Evolutionary conservation across 495 filamentous ascomycete species (phyloP), one percentile per base, ranked within the genome.

Genomic region (Trichoderma virens): DNA sequence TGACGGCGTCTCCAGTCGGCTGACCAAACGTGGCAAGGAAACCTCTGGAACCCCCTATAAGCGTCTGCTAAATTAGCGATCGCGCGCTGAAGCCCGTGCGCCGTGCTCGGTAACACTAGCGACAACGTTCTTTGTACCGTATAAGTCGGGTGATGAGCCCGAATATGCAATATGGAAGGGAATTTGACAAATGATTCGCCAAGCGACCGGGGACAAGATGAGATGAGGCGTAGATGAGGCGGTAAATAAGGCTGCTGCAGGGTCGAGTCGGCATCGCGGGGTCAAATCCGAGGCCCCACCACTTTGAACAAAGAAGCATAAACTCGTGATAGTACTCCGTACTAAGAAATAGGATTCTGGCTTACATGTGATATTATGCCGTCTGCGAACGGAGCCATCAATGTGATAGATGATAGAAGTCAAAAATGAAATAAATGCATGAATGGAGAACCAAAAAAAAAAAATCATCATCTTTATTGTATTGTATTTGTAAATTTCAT

Each of bases 1-100:
- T 56, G 51, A 56, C 5, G 45, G 51, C 25, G 51, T 28, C 30
- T 56, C 34, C 13, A 11, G 47, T 20, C 51, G 54, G 62, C 43
- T 64, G 62, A 64, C 62, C 39, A 45, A 64, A 20, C 27, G 31
- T 27, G 62, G 45, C 62, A 39, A 54, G 45, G 62, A 64, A 64
- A 30, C 31, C 31, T 64, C 62, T 64, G 38, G 62, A 64, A 64
- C n/a, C 51, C 51, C 25, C 51, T 56, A 27, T 56, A 30, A 6
- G 1, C 51, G 51, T 16, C 51, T 18, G 13, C 51, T 30, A 27
- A 30, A 27, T 30, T 30, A 25, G 51, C 45, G 9, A 5, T 27
- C n/a, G 18, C n/a, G 16, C 25, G 23, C 25, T 56, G 9, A 56
- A 28, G 25, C 1, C 47, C 25, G 20, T 30, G 51, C 51, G 30